These are phyloP conservation scores for Aureobasidium sp. DNA, from an alignment of 2,329 filamentous ascomycete species.

Conservation along the genomic window DNA sequence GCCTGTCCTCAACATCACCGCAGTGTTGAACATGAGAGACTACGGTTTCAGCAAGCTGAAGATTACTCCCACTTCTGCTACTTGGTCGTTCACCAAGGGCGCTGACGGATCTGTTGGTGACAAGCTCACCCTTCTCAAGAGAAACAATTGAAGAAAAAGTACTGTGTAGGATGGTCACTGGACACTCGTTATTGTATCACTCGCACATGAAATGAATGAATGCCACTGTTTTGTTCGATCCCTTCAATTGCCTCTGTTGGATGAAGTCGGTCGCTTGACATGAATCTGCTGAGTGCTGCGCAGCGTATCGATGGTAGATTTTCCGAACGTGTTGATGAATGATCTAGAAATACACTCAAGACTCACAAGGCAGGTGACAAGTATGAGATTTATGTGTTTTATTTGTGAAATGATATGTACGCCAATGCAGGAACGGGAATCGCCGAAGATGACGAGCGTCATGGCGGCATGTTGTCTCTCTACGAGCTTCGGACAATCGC, in stretches of 20 bases:
- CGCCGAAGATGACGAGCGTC: neutral
- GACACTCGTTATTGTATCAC: neutral
- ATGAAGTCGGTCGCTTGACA: neutral
- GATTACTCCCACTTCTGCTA: conserved; percentile 32
- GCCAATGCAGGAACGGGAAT: neutral
- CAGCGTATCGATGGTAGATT: too few relatives aligned
- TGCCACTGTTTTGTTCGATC: neutral
- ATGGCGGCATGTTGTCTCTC: neutral
- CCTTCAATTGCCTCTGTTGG: neutral
- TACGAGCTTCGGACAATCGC: neutral
- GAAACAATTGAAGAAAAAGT: conserved; percentile 15
- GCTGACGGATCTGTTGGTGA: conserved; percentile 34
- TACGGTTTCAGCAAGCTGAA: conserved; percentile 44
- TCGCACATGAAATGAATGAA: neutral
- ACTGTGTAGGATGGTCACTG: neutral
- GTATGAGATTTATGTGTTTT: neutral
- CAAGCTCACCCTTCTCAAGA: conserved; percentile 31
- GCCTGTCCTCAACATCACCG: conserved; percentile 35
- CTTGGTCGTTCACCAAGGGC: conserved; percentile 42
- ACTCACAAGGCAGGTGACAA: too few relatives aligned
- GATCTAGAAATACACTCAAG: too few relatives aligned
- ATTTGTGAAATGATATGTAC: neutral
- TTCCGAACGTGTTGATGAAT: too few relatives aligned
- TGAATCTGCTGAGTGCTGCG: neutral
- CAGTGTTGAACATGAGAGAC: conserved; percentile 37